These are phyloP conservation scores for Termitomyces sp. DNA, from an alignment of 768 basidiomycete species.

Conservation along the genomic window DNA sequence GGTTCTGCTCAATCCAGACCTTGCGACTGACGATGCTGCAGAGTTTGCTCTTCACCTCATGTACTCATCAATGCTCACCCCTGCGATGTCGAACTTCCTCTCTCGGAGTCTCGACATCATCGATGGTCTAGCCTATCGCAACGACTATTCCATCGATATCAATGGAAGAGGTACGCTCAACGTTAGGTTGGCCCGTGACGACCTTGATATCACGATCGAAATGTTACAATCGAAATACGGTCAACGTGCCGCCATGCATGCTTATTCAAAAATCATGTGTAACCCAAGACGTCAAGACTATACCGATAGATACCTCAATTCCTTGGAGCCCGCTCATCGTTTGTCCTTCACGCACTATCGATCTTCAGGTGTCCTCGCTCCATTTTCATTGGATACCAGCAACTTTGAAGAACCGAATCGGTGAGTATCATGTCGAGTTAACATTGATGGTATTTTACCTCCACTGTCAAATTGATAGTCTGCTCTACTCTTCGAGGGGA, in stretches of 20 bases:
- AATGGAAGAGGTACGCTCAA: slow-evolving; percentile 22
- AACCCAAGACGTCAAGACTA: slow-evolving; percentile 31
- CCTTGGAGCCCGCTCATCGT: slow-evolving; percentile 32
- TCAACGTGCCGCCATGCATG: slow-evolving; percentile 17
- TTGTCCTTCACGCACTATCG: slow-evolving; percentile 24
- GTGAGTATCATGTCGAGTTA: slow-evolving; percentile 7
- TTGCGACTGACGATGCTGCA: slow-evolving; percentile 23
- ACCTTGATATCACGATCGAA: slow-evolving; percentile 16
- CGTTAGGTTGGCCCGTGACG: slow-evolving; percentile 10
- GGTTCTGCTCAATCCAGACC: slow-evolving; percentile 21
- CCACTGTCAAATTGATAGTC: slow-evolving; percentile 13
- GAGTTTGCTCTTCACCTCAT: slow-evolving; percentile 29
- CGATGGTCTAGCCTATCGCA: slow-evolving; percentile 10
- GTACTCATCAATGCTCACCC: slow-evolving; percentile 28
- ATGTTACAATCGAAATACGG: slow-evolving; percentile 23
- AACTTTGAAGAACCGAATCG: slow-evolving; percentile 28
- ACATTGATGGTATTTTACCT: not conserved
- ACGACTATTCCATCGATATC: slow-evolving; percentile 14
- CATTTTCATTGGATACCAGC: slow-evolving; percentile 21
- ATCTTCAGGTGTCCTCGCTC: slow-evolving; percentile 25
- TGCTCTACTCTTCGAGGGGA: slow-evolving; percentile 35
- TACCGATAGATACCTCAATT: slow-evolving; percentile 31
- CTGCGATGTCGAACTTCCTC: slow-evolving; percentile 21
- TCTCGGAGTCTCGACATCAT: slow-evolving; percentile 19
- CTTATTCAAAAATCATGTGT: slow-evolving; percentile 26